Conservation (phyloP, 2,329 filamentous ascomycete species). For the Aureobasidium mangrovei region DNA sequence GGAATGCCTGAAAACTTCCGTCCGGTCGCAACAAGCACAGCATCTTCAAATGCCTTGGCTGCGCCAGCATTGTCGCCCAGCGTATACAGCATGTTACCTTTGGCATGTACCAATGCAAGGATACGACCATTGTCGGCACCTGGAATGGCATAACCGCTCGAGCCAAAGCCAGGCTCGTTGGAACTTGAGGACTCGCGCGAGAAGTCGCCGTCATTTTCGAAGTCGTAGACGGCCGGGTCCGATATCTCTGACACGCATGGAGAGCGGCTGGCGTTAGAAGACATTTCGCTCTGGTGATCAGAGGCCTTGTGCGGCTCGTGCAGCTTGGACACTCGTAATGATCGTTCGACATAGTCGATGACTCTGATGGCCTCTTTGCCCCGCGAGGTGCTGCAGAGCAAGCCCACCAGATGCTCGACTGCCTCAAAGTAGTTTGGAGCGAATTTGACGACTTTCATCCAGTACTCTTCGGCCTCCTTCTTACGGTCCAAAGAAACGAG, state of each 20-base stretch:
- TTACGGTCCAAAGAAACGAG: conserved; percentile 74
- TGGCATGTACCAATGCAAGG: conserved; percentile 87
- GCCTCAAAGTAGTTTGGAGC: conserved; percentile 89
- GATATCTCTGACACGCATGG: conserved; percentile 46
- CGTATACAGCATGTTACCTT: conserved; percentile 96
- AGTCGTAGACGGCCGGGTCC: conserved; percentile 51
- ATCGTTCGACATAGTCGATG: conserved; percentile 74
- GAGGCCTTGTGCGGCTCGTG: conserved; percentile 39
- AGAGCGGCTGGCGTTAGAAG: conserved; percentile 45
- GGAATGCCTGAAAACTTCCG: conserved; percentile 61
- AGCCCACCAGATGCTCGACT: conserved; percentile 83
- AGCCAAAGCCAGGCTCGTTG: conserved; percentile 53
- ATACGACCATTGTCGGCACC: conserved; percentile 87
- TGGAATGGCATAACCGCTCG: conserved; percentile 76
- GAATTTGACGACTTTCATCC: conserved; percentile 73
- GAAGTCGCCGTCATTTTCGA: conserved; percentile 36
- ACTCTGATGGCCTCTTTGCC: conserved; percentile 78
- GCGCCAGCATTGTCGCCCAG: conserved; percentile 73
- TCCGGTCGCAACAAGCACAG: conserved; percentile 79
- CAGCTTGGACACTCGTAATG: conserved; percentile 47
- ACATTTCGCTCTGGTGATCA: conserved; percentile 51
- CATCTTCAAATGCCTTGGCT: conserved; percentile 87
- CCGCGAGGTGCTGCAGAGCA: conserved; percentile 73
- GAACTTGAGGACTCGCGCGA: conserved; percentile 27
- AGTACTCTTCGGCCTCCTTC: conserved; percentile 76